Evolutionary conservation across 2,329 filamentous ascomycete genomes (phyloP).

Genomic region (Elsinoe necatrix): DNA sequence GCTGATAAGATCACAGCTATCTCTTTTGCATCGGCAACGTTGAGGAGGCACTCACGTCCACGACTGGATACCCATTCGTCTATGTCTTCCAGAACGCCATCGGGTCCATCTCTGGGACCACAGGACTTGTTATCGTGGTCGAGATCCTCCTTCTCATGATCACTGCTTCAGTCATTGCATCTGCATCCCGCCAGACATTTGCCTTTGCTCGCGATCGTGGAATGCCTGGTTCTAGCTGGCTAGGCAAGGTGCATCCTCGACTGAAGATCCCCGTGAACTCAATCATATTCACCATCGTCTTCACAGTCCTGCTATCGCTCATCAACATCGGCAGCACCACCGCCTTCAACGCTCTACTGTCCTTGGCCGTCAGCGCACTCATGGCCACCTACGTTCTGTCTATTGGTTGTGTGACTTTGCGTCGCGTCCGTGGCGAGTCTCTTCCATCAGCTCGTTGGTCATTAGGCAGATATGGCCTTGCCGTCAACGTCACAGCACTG

Average conservation of each 20-base stretch:
- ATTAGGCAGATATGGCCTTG: conserved; percentile 33
- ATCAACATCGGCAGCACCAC: conserved; percentile 31
- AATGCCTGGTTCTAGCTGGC: conserved; percentile 18
- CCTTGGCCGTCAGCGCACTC: conserved; percentile 32
- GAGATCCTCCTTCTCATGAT: conserved; percentile 19
- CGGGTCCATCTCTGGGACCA: conserved; percentile 23
- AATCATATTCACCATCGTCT: conserved; percentile 22
- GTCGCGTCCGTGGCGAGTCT: conserved; percentile 28
- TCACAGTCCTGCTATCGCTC: conserved; percentile 27
- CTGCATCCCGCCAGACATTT: conserved; percentile 19
- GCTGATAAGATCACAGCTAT: conserved; percentile 4
- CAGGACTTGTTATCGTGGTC: conserved; percentile 21
- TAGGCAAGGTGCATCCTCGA: conserved; percentile 17
- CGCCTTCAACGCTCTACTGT: conserved; percentile 36
- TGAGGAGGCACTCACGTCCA: conserved; percentile 24
- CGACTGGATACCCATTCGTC: conserved; percentile 31
- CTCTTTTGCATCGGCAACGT: conserved; percentile 27
- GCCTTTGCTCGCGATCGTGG: conserved; percentile 20
- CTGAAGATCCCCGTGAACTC: conserved; percentile 22
- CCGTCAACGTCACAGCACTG: conserved; percentile 33
- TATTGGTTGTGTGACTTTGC: conserved; percentile 31
- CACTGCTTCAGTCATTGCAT: conserved; percentile 18
- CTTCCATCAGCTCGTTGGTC: conserved; percentile 33
- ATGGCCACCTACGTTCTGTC: conserved; percentile 35
- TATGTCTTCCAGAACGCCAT: conserved; percentile 29